Conservation (phyloP, 441 rosid genomes). For the Euphorbia celastroides region DNA sequence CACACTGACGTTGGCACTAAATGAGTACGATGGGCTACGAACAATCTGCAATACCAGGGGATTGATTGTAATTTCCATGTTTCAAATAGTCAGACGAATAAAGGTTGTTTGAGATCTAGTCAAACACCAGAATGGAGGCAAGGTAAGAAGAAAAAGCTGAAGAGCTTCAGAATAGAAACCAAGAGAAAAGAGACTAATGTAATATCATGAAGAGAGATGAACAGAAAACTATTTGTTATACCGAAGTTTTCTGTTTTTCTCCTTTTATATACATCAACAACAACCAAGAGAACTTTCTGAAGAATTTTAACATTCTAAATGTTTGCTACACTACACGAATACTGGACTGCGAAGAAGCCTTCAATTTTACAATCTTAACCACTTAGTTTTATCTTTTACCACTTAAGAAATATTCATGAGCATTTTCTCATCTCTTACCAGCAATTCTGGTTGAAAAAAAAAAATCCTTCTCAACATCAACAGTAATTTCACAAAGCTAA, state of each 20-base stretch:
- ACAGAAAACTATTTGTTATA: background rate
- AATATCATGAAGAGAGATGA: conserved; percentile 1
- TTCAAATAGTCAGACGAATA: background rate
- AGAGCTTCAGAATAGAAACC: background rate
- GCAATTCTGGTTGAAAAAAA: background rate
- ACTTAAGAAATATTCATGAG: background rate
- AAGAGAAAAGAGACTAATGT: background rate
- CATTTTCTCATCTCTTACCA: background rate
- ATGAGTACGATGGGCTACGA: conserved; percentile 64
- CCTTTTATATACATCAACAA: conserved; percentile 5
- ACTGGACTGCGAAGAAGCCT: conserved; percentile 5
- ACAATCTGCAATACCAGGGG: conserved; percentile 53
- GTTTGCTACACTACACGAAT: background rate
- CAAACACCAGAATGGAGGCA: conserved; percentile 2
- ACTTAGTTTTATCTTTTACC: conserved; percentile 6
- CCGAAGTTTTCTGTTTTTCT: background rate
- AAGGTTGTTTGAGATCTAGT: background rate
- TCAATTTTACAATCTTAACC: background rate
- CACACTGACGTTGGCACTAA: conserved; percentile 72
- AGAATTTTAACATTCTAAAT: background rate
- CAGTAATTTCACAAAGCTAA: background rate
- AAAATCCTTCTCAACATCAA: background rate
- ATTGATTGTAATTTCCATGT: conserved; percentile 19
- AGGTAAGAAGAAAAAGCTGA: background rate
- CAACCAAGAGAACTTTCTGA: background rate